Evolutionary conservation across 169 alveolate species (phyloP).

Genomic region (Miamiensis avidus): DNA sequence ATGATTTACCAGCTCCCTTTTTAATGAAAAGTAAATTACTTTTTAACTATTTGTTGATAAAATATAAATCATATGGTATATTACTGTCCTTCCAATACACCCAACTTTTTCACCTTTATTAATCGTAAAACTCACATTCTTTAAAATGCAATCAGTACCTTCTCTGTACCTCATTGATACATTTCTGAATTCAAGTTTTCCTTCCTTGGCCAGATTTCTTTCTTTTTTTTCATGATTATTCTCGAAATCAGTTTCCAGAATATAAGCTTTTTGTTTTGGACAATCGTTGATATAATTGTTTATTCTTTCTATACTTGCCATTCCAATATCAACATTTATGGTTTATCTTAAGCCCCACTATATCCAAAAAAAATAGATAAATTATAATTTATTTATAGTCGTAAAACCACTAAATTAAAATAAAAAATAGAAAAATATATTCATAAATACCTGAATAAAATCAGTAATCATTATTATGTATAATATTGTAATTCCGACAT

Average conservation of each 20-base stretch:
- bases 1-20: constrained; percentile 84
- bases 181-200: constrained; percentile 65
- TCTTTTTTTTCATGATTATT: neutral
- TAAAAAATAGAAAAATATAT: too few relatives aligned
- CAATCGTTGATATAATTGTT: neutral
- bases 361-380: too few relatives aligned
- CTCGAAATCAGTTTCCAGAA: too few relatives aligned
- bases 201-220: constrained; percentile 51
- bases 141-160: constrained; percentile 75
- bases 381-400: too few relatives aligned
- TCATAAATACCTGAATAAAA: too few relatives aligned
- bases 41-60: neutral
- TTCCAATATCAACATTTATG: neutral
- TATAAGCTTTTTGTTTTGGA: constrained; percentile 9
- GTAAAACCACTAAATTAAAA: too few relatives aligned
- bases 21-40: neutral
- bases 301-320: constrained; percentile 20
- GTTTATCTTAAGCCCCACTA: constrained; percentile 26
- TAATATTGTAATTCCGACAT: neutral
- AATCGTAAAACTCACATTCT: constrained; percentile 70
- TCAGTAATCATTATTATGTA: neutral
- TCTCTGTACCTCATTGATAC: constrained; percentile 83
- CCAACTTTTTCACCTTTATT: constrained; percentile 74
- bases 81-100: constrained; percentile 61
- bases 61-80: too few relatives aligned